These are phyloP conservation scores for Leptomonas pyrrhocoris DNA, from an alignment of 208 protist species.

Conservation along the genomic window DNA sequence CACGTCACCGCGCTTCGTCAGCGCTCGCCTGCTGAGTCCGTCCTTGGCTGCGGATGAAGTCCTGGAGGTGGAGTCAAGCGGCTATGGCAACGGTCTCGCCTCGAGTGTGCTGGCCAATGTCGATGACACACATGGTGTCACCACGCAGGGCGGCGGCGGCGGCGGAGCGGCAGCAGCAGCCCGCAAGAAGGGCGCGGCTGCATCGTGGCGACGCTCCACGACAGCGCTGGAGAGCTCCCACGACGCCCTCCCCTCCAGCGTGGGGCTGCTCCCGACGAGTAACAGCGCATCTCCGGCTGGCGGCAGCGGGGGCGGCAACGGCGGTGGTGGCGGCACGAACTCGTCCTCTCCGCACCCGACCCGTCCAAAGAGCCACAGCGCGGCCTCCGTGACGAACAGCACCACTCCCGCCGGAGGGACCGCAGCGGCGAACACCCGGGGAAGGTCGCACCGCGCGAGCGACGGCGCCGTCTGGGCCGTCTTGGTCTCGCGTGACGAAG, in stretches of 20 bases:
- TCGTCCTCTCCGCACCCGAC: conserved; percentile 27
- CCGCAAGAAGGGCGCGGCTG: background rate
- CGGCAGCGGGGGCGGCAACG: background rate
- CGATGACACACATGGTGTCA: background rate
- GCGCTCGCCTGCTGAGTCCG: conserved; percentile 26
- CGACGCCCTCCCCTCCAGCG: conserved; percentile 19
- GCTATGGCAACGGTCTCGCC: background rate
- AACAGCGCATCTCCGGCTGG: conserved; percentile 19
- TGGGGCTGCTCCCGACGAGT: conserved; percentile 18
- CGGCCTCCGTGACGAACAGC: background rate
- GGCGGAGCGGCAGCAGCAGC: background rate
- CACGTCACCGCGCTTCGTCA: conserved; percentile 5
- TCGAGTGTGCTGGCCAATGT: background rate
- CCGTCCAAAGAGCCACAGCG: conserved; percentile 22
- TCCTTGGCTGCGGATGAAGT: conserved; percentile 23
- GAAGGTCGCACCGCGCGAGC: conserved; percentile 13
- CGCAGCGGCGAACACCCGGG: background rate
- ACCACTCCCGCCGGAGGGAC: background rate
- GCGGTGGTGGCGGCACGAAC: conserved; percentile 6
- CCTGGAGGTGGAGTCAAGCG: conserved; percentile 17
- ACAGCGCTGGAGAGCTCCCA: conserved; percentile 16
- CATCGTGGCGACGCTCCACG: conserved; percentile 15
- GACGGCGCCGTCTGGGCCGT: conserved; percentile 69
- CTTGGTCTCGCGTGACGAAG: conserved; percentile 74
- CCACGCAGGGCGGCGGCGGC: background rate